These are phyloP conservation scores for Ganoderma meredithae DNA, from an alignment of 1,284 basidiomycete species.

Conservation along the genomic window DNA sequence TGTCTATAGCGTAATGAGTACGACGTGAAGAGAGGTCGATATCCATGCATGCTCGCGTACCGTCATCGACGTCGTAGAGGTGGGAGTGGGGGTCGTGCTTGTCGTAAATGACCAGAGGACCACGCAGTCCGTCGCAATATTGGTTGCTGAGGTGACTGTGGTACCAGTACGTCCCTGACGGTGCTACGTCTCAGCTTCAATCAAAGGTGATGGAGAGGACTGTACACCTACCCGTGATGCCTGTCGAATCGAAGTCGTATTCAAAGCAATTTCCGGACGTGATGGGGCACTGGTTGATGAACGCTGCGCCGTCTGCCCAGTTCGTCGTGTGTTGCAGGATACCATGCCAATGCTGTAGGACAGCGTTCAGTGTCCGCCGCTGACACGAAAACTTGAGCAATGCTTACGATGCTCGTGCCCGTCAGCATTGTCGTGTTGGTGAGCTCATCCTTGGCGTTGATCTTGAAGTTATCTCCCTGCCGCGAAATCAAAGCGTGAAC, in stretches of 20 bases:
- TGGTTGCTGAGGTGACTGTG: constrained; percentile 35
- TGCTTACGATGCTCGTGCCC: constrained; percentile 42
- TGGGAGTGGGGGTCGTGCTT: constrained; percentile 45
- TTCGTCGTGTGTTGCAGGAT: constrained; percentile 40
- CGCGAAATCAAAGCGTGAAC: background rate
- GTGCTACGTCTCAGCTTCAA: constrained; percentile 4
- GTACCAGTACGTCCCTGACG: constrained; percentile 32
- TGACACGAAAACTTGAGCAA: background rate
- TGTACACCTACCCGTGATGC: constrained; percentile 33
- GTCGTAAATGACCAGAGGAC: constrained; percentile 51
- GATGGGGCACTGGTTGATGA: constrained; percentile 58
- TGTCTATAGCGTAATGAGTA: constrained; percentile 18
- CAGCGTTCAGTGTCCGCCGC: background rate
- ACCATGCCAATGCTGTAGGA: constrained; percentile 45
- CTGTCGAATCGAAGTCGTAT: constrained; percentile 42
- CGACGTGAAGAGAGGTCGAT: too few relatives aligned
- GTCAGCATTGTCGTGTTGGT: constrained; percentile 42
- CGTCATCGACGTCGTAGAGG: constrained; percentile 46
- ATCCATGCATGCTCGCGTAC: constrained; percentile 43
- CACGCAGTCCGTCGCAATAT: constrained; percentile 41
- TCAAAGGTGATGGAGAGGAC: constrained; percentile 1
- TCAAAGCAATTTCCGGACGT: constrained; percentile 51
- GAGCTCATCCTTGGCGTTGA: constrained; percentile 45
- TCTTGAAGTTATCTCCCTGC: constrained; percentile 38
- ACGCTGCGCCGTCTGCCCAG: constrained; percentile 36